Evolutionary conservation across 2,329 filamentous ascomycete genomes (phyloP), one percentile per base, ranked within the genome.

Genomic region (Penicillium sp.): DNA sequence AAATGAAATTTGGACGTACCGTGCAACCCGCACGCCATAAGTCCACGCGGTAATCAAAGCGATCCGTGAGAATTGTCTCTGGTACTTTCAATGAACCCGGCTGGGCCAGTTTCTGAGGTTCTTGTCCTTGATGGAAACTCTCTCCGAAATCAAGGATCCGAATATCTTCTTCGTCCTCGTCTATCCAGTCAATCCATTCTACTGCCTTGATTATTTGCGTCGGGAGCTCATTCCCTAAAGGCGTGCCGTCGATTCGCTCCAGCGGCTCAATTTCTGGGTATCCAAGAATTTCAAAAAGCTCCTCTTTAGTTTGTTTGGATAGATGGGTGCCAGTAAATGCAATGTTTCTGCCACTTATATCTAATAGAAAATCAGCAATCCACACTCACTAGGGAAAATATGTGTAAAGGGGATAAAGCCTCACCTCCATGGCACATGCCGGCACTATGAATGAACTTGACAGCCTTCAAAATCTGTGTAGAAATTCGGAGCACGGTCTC

Each of bases 381-480:
- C 18, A 18, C 18, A 18, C 18, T 22, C 40, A 44, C 18, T 1
- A 16, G 2, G 13, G 18, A 34, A 53, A 18, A 47, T 22, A 46
- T 36, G 36, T 43, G 3, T 4, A 51, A 4, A 43, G 22, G 27
- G 29, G 21, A 47, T 43, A 48, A 24, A 14, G 24, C 5, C 58
- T 64, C 56, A 71, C 70, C 70, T 49, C 70, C 68, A 63, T 72
- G 66, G 10, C 62, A 60, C 45, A 70, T 65, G 18, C 66, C 66
- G 22, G 55, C 52, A 49, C 58, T 50, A 32, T 73, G 67, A 39
- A 73, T 60, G 14, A 64, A 67, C 2, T 54, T 55, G 16, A 71
- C n/a, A 36, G 59, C 66, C 54, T 68, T 50, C 5, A 67, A 54
- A 39, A 69, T 40, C 54, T 73, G 67, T 14, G 43, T 62, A 32